Conservation (phyloP, 2,329 filamentous ascomycete genomes). For the Neofusicoccum umdonicola region DNA sequence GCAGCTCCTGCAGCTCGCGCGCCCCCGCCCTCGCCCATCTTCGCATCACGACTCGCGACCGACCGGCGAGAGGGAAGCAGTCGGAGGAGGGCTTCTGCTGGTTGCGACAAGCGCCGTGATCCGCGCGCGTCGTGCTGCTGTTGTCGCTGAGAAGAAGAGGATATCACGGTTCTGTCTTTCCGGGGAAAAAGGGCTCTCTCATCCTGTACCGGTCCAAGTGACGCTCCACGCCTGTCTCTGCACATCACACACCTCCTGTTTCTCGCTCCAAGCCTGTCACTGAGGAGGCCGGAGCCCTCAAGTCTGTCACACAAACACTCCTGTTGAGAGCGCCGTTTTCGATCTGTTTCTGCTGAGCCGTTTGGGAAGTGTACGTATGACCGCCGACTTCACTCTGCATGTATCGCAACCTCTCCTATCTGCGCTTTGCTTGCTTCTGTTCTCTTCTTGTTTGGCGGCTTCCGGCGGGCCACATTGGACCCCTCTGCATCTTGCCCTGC, state of each 20-base stretch:
- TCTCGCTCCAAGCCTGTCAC: conserved; percentile 14
- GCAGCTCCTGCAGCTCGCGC: neutral
- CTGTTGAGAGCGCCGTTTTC: conserved; percentile 30
- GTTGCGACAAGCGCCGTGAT: neutral
- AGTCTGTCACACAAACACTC: conserved; percentile 20
- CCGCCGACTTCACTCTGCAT: conserved; percentile 17
- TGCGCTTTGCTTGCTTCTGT: conserved; percentile 23
- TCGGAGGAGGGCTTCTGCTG: conserved; percentile 12
- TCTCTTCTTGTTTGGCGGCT: neutral
- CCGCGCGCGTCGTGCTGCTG: neutral
- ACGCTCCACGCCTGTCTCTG: conserved; percentile 15
- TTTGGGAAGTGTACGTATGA: conserved; percentile 20
- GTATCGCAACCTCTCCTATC: conserved; percentile 16
- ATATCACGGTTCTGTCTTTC: conserved; percentile 18
- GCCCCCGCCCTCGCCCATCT: neutral
- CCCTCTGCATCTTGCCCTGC: conserved; percentile 23
- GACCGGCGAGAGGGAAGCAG: conserved; percentile 9
- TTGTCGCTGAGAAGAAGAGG: conserved; percentile 13
- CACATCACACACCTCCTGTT: conserved; percentile 15
- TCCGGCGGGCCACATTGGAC: neutral
- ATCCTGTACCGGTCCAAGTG: conserved; percentile 17
- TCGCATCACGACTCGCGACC: conserved; percentile 3
- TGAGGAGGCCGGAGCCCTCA: conserved; percentile 8
- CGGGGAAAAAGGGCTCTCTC: conserved; percentile 11
- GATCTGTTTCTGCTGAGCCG: conserved; percentile 27